A percentile compares a stretch with the other conserved stretches of the same genome.
Conservation (phyloP, 2,329 filamentous ascomycete species). For the Thermothelomyces thermophilus region DNA sequence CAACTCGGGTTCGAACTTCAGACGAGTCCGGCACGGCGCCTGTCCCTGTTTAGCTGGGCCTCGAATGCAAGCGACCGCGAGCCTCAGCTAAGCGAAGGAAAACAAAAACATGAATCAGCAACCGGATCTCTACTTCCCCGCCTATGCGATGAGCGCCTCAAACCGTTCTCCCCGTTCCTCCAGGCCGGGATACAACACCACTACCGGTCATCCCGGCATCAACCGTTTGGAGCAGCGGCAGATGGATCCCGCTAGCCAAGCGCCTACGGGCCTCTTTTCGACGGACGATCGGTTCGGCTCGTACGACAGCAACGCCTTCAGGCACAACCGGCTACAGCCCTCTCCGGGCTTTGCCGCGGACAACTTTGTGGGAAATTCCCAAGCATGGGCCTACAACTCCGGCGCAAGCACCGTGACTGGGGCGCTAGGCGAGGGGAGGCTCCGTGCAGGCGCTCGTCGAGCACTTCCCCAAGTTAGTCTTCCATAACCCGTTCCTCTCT, state of each 20-base stretch:
- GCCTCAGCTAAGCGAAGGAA: not conserved
- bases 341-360: slow-evolving; percentile 23
- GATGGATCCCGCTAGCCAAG: slow-evolving; percentile 26
- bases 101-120: slow-evolving; percentile 25
- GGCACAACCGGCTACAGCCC: slow-evolving; percentile 23
- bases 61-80: slow-evolving; percentile 17
- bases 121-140: slow-evolving; percentile 21
- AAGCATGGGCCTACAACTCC: slow-evolving; percentile 28
- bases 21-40: not conserved
- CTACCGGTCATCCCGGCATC: slow-evolving; percentile 23
- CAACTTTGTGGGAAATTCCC: slow-evolving; percentile 25
- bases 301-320: slow-evolving; percentile 27
- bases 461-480: slow-evolving; percentile 21
- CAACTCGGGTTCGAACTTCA: not conserved
- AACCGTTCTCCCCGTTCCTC: slow-evolving; percentile 26
- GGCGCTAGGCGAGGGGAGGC: slow-evolving; percentile 23
- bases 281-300: slow-evolving; percentile 27
- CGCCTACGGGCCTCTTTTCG: slow-evolving; percentile 22
- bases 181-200: slow-evolving; percentile 28
- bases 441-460: slow-evolving; percentile 23
- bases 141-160: slow-evolving; percentile 22
- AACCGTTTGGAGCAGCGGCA: slow-evolving; percentile 27
- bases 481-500: too few species aligned
- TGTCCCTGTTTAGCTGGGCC: slow-evolving; percentile 15
- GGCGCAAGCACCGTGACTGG: slow-evolving; percentile 28